Conservation (phyloP, 805 yeast genomes). For the Monosporozyma yasuniensis region DNA sequence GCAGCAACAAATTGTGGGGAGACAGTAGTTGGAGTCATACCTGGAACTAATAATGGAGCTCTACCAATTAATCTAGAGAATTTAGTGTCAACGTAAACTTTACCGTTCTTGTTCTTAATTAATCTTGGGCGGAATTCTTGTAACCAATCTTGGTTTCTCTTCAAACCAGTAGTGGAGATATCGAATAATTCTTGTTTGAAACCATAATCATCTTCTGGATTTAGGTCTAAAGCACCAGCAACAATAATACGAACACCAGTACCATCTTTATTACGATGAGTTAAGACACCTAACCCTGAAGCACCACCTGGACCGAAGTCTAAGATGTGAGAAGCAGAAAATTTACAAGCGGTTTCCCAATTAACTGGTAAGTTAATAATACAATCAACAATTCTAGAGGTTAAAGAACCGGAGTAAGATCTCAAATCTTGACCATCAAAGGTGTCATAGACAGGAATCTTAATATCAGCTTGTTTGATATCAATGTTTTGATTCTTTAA, state of each 20-base stretch:
- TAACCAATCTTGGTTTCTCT: conserved; percentile 87
- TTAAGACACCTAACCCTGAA: conserved; percentile 90
- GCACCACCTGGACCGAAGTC: conserved; percentile 99
- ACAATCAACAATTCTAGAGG: conserved; percentile 65
- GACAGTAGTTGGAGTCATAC: conserved; percentile 98
- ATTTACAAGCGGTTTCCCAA: conserved; percentile 88
- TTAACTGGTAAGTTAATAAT: conserved; percentile 84
- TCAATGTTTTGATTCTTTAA: conserved; percentile 48
- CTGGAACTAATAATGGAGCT: conserved; percentile 96
- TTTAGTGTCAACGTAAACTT: conserved; percentile 84
- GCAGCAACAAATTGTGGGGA: conserved; percentile 91
- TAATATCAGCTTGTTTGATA: conserved; percentile 46
- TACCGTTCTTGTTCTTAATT: conserved; percentile 62
- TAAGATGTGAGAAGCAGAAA: conserved; percentile 75
- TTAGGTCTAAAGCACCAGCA: conserved; percentile 79
- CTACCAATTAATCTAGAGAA: conserved; percentile 86
- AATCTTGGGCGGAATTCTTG: conserved; percentile 79
- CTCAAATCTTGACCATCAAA: conserved; percentile 75
- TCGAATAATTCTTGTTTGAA: conserved; percentile 93
- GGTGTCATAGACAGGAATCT: conserved; percentile 88
- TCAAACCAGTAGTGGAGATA: conserved; percentile 51
- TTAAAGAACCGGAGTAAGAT: conserved; percentile 42
- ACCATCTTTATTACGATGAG: conserved; percentile 97
- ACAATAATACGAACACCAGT: conserved; percentile 91
- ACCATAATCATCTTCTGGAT: conserved; percentile 78